These are phyloP conservation scores for Cladophialophora yegresii DNA, from an alignment of 2,329 filamentous ascomycete genomes.

Conservation along the genomic window DNA sequence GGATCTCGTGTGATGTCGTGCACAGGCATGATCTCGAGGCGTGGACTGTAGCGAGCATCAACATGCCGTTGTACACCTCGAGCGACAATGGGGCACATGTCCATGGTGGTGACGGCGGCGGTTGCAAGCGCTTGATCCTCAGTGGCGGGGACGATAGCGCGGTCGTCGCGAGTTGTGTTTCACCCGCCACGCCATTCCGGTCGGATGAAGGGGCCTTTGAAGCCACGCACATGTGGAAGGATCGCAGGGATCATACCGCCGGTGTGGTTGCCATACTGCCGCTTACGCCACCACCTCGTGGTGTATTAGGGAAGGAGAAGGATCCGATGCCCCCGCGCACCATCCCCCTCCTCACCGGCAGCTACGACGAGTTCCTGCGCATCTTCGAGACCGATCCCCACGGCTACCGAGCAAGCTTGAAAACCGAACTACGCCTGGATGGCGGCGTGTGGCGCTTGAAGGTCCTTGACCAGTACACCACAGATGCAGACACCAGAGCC, in stretches of 20 bases:
- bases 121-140: slow-evolving; percentile 38
- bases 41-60: slow-evolving; percentile 69
- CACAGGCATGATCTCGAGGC: slow-evolving; percentile 62
- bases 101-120: not conserved
- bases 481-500: not conserved
- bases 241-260: slow-evolving; percentile 66
- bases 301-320: not conserved
- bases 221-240: slow-evolving; percentile 41
- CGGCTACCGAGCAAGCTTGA: slow-evolving; percentile 36
- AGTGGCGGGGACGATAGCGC: slow-evolving; percentile 73
- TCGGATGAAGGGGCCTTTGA: slow-evolving; percentile 16
- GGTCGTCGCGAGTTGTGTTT: slow-evolving; percentile 44
- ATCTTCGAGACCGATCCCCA: slow-evolving; percentile 53
- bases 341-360: slow-evolving; percentile 74
- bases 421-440: slow-evolving; percentile 64
- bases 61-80: slow-evolving; percentile 32
- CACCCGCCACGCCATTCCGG: slow-evolving; percentile 15
- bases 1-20: slow-evolving; percentile 39
- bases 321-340: not conserved
- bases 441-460: slow-evolving; percentile 89
- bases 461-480: slow-evolving; percentile 43
- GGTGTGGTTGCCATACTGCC: slow-evolving; percentile 87
- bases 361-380: slow-evolving; percentile 83
- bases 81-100: not conserved
- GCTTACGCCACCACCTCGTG: slow-evolving; percentile 47